Evolutionary conservation across 106 monocot genomes (phyloP), one percentile per base, ranked within the genome.

Genomic region (Dioscorea zingiberensis): DNA sequence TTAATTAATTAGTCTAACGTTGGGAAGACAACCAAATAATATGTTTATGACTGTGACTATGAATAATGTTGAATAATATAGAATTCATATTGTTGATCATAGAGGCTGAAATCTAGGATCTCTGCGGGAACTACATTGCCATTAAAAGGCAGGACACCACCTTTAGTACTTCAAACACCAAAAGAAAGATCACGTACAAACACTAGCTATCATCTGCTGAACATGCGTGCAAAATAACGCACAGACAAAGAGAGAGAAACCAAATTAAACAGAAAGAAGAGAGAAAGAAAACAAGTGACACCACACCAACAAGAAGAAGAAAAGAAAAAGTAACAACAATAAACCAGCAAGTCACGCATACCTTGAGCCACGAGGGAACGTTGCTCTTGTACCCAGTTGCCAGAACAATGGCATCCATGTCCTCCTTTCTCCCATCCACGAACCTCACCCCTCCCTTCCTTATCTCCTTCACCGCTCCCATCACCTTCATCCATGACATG

Each of bases 351-450:
- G 44, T 21, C 29, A 44, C 11, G 56, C 56, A 56, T 81, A 92
- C 98, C 93, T 84, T 84, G 71, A 98, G 89, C 93, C 93, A 98
- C 0, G 89, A 80, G 55, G 93, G 82, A 18, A 98, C 89, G 74
- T 87, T 93, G 84, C 98, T 98, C 73, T 74, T 89, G 81, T 98
- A 93, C 0, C 93, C 98, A 51, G 84, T 98, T 4, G 98, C 98
- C 1, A 93, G 66, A n/a, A 98, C 73, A 22, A 98, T 77, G 5
- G 93, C 67, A 61, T 98, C 89, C 62, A 93, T 93, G 7, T 73
- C 51, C 68, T 86, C 93, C 69, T 93, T 84, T 48, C n/a, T 85
- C 15, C 98, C 98, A 62, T 93, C 93, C 45, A 78, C 73, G 68
- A 98, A 98, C 70, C 62, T 89, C 4, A 74, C 93, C 6, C 93